Percentiles rank a stretch among this genome's conserved stretches.
Conservation (phyloP, 257 asterid species). For the Galeopsis tetrahit region DNA sequence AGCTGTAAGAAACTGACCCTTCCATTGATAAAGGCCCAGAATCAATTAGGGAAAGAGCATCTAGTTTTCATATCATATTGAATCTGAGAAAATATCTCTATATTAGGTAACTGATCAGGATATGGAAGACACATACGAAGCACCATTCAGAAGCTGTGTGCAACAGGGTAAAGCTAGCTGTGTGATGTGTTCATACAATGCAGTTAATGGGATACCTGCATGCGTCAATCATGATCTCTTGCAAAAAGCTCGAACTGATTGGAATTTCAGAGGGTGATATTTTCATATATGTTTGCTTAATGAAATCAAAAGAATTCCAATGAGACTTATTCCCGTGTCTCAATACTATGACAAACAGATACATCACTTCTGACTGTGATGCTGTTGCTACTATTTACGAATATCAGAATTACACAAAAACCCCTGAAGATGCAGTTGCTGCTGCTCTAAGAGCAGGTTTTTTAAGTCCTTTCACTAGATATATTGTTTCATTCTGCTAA, state of each 20-base stretch:
- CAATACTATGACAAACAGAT: conserved; percentile 52
- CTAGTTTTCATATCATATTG: neutral
- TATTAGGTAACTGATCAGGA: conserved; percentile 83
- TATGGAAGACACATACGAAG: conserved; percentile 85
- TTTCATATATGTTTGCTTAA: conserved; percentile 31
- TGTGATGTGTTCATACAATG: conserved; percentile 91
- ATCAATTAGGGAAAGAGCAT: neutral
- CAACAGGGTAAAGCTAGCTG: conserved; percentile 87
- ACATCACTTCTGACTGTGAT: conserved; percentile 91
- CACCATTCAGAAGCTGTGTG: conserved; percentile 84
- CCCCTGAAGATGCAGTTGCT: conserved; percentile 85
- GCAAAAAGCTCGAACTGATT: conserved; percentile 72
- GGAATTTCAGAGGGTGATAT: conserved; percentile 87
- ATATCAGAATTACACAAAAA: conserved; percentile 65
- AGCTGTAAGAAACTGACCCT: conserved; percentile 8
- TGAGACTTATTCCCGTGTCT: conserved; percentile 31
- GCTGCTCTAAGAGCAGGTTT: conserved; percentile 89
- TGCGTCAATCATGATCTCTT: conserved; percentile 75
- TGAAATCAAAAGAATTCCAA: conserved; percentile 1
- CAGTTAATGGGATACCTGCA: conserved; percentile 84
- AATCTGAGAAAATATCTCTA: conserved; percentile 21
- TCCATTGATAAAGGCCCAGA: neutral
- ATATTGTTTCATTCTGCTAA: neutral
- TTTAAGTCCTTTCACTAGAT: conserved; percentile 18
- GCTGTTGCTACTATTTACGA: conserved; percentile 90